Conservation (phyloP, 805 yeast genomes). For the Saturnispora hagleri region DNA sequence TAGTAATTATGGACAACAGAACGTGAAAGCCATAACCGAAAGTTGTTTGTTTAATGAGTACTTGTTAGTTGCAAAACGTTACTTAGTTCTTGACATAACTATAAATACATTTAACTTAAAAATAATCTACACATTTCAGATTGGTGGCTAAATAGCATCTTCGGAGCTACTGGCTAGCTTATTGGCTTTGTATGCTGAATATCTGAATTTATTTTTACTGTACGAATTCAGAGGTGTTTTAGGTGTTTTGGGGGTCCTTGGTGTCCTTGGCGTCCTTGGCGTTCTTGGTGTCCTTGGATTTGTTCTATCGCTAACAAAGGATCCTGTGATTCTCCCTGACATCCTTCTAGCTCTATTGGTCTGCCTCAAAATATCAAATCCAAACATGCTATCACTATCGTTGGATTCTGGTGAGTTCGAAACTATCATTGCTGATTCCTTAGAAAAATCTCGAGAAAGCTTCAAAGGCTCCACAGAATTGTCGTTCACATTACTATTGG, state of each 20-base stretch:
- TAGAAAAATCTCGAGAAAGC: conserved; percentile 11
- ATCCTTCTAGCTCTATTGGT: conserved; percentile 29
- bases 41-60: no score
- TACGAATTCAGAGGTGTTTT: conserved; percentile 9
- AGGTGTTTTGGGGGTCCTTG: conserved; percentile 20
- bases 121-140: not conserved
- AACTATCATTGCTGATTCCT: conserved; percentile 6
- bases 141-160: not conserved
- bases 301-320: conserved; percentile 13
- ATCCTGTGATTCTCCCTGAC: conserved; percentile 20
- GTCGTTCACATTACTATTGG: not conserved
- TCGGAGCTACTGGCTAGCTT: conserved; percentile 1
- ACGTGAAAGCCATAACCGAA: no score
- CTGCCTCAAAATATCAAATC: conserved; percentile 35
- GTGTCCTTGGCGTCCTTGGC: conserved; percentile 22
- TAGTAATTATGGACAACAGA: no score
- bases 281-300: conserved; percentile 17
- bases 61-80: not conserved
- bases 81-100: not conserved
- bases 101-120: not conserved
- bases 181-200: conserved; percentile 7
- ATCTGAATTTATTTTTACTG: conserved; percentile 10
- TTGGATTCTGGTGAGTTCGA: conserved; percentile 16
- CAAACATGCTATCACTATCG: conserved; percentile 33
- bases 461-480: conserved; percentile 15